Evolutionary conservation across 768 basidiomycete genomes (phyloP), one percentile per base, ranked within the genome.

Genomic region (Rhodotorula sphaerocarpa): DNA sequence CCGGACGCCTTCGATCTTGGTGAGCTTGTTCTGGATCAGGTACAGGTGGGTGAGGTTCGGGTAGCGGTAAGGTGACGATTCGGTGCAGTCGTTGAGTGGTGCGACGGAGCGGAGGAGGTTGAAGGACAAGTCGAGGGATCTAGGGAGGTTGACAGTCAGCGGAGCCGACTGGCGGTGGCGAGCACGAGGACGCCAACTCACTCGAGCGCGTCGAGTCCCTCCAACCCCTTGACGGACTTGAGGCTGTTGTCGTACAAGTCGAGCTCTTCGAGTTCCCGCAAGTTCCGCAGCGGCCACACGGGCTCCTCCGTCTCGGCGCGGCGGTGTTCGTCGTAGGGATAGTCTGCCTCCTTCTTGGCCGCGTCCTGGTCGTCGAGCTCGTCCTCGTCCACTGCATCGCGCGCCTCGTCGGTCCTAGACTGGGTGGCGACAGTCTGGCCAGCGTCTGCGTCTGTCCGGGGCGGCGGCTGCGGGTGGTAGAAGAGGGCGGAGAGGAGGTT

Each of bases 181-280:
- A 48, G n/a, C 23, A 41, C 12, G 6, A 39, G 1, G 16, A 74
- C 75, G 55, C n/a, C n/a, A n/a, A n/a, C n/a, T n/a, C 61, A 78
- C 78, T 63, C 73, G n/a, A 79, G 54, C 30, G 74, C 69, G 20
- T 67, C 58, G 56, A 76, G 73, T 3, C 74, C 74, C 30, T 84
- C 79, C 56, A 96, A 71, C 1, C 86, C 85, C 63, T 82, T 86
- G 25, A 88, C 62, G 53, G 78, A 76, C 76, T 88, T 92, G 67
- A 99, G 75, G 74, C 89, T 86, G 78, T 99, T 99, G 75, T 99
- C 95, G 73, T 97, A 99, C 65, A 96, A 71, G 76, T 99, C 95
- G 61, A 97, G 75, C 66, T 97, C 95, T 72, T 90, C 87, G 41
- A 99, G 76, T 48, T 82, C 79, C 18, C 73, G 80, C 59, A 96